These are phyloP conservation scores for Amanita rubescens DNA, from an alignment of 768 basidiomycete species.

Conservation along the genomic window DNA sequence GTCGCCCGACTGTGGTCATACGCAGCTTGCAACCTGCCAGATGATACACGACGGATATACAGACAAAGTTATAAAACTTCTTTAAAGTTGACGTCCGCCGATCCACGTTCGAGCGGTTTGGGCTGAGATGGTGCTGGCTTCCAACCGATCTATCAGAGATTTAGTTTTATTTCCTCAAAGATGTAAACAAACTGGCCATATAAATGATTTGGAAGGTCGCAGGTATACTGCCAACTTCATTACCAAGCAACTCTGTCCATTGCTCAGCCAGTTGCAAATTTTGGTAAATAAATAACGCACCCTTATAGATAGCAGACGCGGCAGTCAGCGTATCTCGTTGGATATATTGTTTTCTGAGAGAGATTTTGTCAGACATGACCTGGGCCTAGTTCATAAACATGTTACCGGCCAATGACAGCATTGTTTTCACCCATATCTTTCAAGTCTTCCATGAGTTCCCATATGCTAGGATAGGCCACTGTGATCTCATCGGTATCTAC, in stretches of 20 bases:
- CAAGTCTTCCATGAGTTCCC: constrained; percentile 93
- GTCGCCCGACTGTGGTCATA: no score
- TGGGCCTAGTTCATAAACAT: background rate
- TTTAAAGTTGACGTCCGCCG: constrained; percentile 36
- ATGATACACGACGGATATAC: background rate
- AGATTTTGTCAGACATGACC: background rate
- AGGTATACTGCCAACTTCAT: constrained; percentile 76
- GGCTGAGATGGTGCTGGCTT: constrained; percentile 37
- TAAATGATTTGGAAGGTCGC: constrained; percentile 97
- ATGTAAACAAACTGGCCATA: constrained; percentile 51
- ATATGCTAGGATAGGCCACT: constrained; percentile 90
- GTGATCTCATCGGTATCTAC: constrained; percentile 93
- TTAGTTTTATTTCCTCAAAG: background rate
- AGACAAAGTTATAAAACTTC: constrained; percentile 26
- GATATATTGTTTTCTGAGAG: constrained; percentile 46
- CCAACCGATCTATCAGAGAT: constrained; percentile 34
- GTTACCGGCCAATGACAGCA: constrained; percentile 77
- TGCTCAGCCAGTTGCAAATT: background rate
- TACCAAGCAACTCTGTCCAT: constrained; percentile 68
- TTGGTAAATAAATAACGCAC: constrained; percentile 29
- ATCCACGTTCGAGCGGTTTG: constrained; percentile 37
- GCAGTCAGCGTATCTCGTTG: constrained; percentile 85
- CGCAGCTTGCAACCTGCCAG: no score
- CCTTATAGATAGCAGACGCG: constrained; percentile 90
- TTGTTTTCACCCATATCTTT: constrained; percentile 95